Conservation (phyloP, 1,284 basidiomycete genomes). For the Grifola frondosa region DNA sequence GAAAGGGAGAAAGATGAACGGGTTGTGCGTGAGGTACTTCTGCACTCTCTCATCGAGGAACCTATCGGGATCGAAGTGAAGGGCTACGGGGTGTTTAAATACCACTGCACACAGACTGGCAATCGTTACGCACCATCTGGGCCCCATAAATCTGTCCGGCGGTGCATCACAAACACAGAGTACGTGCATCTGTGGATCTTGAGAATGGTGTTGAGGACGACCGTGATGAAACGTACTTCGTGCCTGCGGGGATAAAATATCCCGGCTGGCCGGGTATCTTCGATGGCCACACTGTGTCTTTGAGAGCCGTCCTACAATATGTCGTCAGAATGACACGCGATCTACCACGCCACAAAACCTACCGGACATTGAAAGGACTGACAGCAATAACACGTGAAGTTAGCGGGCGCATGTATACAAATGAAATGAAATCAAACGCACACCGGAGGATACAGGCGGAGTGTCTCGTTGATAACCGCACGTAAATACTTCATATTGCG, state of each 20-base stretch:
- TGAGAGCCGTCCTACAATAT: slow-evolving; percentile 29
- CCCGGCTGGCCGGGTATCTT: slow-evolving; percentile 45
- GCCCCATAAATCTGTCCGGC: slow-evolving; percentile 65
- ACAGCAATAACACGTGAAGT: not conserved
- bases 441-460: slow-evolving; percentile 62
- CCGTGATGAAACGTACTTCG: slow-evolving; percentile 34
- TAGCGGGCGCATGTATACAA: not conserved
- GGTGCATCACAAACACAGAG: slow-evolving; percentile 61
- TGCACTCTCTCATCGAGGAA: slow-evolving; percentile 39
- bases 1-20: slow-evolving; percentile 50
- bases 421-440: slow-evolving; percentile 29
- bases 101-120: no score
- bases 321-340: not conserved
- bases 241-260: slow-evolving; percentile 52
- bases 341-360: slow-evolving; percentile 15
- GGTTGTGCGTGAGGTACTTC: slow-evolving; percentile 39
- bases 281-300: slow-evolving; percentile 45
- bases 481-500: slow-evolving; percentile 42
- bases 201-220: slow-evolving; percentile 2
- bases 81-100: no score
- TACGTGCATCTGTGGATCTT: slow-evolving; percentile 40
- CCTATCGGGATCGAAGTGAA: slow-evolving; percentile 46
- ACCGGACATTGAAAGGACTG: slow-evolving; percentile 53
- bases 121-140: slow-evolving; percentile 55
- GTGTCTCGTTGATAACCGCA: slow-evolving; percentile 50